These are phyloP conservation scores for Aspergillus felis DNA, from an alignment of 2,329 filamentous ascomycete genomes.

Conservation along the genomic window DNA sequence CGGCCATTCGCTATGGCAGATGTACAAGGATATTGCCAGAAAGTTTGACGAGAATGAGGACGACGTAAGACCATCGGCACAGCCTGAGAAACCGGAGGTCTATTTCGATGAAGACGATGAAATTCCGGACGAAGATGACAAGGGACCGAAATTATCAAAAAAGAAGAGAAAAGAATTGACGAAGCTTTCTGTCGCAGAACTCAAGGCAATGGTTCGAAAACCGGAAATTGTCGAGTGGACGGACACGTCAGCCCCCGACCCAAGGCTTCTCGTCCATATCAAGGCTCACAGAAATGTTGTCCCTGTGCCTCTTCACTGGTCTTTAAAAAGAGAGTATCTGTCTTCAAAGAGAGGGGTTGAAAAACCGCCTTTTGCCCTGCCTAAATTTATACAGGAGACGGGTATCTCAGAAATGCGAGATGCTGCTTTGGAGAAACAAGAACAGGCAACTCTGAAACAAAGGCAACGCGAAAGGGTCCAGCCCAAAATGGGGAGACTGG, in stretches of 20 bases:
- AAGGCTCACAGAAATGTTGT: conserved; percentile 95
- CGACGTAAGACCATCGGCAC: conserved; percentile 61
- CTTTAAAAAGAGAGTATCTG: conserved; percentile 91
- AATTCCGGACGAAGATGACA: conserved; percentile 71
- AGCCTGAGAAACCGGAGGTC: conserved; percentile 76
- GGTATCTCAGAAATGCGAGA: conserved; percentile 98
- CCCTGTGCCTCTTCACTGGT: conserved; percentile 91
- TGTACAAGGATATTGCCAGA: conserved; percentile 77
- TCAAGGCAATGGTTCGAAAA: conserved; percentile 86
- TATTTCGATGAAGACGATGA: conserved; percentile 81
- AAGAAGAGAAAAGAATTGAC: conserved; percentile 90
- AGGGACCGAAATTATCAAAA: conserved; percentile 74
- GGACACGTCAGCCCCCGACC: conserved; percentile 86
- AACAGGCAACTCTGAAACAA: conserved; percentile 85
- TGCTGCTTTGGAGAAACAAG: conserved; percentile 91
- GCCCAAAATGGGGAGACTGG: conserved; percentile 93
- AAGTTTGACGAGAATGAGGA: conserved; percentile 68
- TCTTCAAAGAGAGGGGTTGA: conserved; percentile 97
- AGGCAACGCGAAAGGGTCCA: conserved; percentile 92
- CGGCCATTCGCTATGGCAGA: conserved; percentile 73
- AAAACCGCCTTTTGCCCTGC: conserved; percentile 86
- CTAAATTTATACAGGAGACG: conserved; percentile 95
- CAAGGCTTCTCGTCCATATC: conserved; percentile 84
- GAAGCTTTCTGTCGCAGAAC: conserved; percentile 89
- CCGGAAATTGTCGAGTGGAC: conserved; percentile 98